Percentiles rank a stretch among this genome's conserved stretches.
Conservation (phyloP, 371 early-diverging fungal species). For the Mortierella sp. region DNA sequence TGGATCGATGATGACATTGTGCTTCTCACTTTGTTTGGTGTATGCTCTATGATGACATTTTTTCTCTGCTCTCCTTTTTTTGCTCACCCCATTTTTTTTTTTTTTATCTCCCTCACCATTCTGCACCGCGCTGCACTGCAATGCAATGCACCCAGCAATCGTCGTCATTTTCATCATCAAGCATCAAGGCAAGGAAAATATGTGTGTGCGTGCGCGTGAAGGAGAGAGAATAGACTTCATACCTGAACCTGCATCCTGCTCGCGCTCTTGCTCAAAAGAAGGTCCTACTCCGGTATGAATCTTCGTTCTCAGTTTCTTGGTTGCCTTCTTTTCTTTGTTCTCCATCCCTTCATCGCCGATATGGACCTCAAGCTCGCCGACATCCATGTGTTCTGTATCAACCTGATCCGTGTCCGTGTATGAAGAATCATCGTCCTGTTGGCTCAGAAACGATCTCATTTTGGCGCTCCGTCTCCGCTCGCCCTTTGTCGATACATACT, state of each 20-base stretch:
- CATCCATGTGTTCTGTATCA: conserved; percentile 9
- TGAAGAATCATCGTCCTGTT: conserved; percentile 12
- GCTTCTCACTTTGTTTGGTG: not conserved
- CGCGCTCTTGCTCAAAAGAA: conserved; percentile 26
- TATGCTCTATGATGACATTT: conserved; percentile 28
- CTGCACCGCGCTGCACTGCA: too few species aligned
- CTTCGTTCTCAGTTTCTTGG: not conserved
- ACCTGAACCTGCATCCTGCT: conserved; percentile 46
- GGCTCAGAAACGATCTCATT: conserved; percentile 15
- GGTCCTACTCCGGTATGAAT: conserved; percentile 8
- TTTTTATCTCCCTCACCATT: too few species aligned
- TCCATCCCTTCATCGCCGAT: not conserved
- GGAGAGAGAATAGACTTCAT: not conserved
- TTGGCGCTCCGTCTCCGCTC: conserved; percentile 16
- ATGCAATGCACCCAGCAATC: conserved; percentile 6
- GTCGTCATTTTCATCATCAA: conserved; percentile 13
- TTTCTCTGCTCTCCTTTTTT: conserved; percentile 12
- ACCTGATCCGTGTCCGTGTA: conserved; percentile 31
- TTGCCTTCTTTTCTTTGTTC: not conserved
- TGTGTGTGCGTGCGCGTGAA: not conserved
- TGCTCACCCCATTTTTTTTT: conserved; percentile 4
- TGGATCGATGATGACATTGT: not conserved
- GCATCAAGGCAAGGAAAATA: not conserved
- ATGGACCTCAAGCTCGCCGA: conserved; percentile 16
- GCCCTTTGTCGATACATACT: conserved; percentile 54